Conservation (phyloP, 2,329 filamentous ascomycete species). For the Seiridium cupressi region DNA sequence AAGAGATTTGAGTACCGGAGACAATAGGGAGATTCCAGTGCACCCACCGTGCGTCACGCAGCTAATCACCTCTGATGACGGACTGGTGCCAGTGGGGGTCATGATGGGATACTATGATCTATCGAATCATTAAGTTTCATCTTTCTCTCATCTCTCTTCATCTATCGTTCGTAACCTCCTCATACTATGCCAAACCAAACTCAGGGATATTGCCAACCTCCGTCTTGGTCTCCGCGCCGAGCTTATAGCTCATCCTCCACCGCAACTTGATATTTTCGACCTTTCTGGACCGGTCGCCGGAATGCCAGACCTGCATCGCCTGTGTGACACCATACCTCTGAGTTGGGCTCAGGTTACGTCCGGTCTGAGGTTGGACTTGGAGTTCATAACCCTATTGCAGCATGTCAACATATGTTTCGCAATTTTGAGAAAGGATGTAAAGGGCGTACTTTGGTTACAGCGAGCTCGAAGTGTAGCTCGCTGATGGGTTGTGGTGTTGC, state of each 20-base stretch:
- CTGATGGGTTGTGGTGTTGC: constrained; percentile 67
- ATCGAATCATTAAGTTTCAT: neutral
- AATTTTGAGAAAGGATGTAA: neutral
- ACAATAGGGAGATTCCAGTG: too few relatives aligned
- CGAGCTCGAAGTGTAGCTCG: constrained; percentile 86
- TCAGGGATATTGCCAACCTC: constrained; percentile 85
- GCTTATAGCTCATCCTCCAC: constrained; percentile 80
- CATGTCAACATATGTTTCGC: neutral
- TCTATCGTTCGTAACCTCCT: neutral
- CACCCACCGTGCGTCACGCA: too few relatives aligned
- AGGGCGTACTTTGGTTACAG: constrained; percentile 78
- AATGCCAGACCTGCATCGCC: constrained; percentile 71
- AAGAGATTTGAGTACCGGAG: too few relatives aligned
- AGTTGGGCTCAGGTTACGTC: constrained; percentile 72
- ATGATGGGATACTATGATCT: neutral
- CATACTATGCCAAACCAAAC: constrained; percentile 64
- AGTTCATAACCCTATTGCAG: constrained; percentile 69
- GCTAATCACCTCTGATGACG: too few relatives aligned
- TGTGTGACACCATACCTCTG: constrained; percentile 76
- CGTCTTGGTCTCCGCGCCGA: constrained; percentile 64
- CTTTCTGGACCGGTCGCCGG: constrained; percentile 64
- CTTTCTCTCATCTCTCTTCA: neutral
- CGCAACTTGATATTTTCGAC: constrained; percentile 84
- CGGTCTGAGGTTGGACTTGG: constrained; percentile 80
- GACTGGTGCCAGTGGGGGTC: neutral